phyloP scores from a whole-genome alignment of 169 alveolate species.

The Plasmodium inui region DNA sequence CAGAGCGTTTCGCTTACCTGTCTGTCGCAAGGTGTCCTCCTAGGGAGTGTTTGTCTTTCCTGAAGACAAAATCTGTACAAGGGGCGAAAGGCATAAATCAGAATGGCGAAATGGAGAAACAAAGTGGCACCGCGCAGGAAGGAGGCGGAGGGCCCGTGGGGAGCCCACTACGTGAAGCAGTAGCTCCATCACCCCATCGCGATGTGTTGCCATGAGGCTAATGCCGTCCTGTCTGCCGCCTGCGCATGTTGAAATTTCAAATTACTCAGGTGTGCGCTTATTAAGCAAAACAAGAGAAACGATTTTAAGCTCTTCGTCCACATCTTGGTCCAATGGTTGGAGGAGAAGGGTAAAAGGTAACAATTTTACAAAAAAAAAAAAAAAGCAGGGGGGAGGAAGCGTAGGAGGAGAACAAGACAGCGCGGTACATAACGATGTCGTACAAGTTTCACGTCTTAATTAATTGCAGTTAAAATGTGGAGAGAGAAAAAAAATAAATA shows the following conservation, averaged over 20 bases:
- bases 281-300: conserved; percentile 34
- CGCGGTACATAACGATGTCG: not conserved
- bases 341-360: not conserved
- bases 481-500: not conserved
- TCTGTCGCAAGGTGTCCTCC: not conserved
- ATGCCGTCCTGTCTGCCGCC: not conserved
- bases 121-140: not conserved
- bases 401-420: not conserved
- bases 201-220: not conserved
- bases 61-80: conserved; percentile 9
- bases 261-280: conserved; percentile 36
- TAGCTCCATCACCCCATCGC: not conserved
- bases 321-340: conserved; percentile 15
- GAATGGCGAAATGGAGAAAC: not conserved
- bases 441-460: not conserved
- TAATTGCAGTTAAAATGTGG: not conserved
- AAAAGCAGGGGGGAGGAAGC: not conserved
- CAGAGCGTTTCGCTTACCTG: conserved; percentile 21
- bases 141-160: not conserved
- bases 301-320: conserved; percentile 18
- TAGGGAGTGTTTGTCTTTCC: not conserved
- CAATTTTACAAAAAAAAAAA: not conserved
- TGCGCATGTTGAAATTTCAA: not conserved
- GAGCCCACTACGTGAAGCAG: not conserved
- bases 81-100: not conserved